phyloP scores from a whole-genome alignment of 1,284 basidiomycete species.

The Cryptococcus jaspeensis region DNA sequence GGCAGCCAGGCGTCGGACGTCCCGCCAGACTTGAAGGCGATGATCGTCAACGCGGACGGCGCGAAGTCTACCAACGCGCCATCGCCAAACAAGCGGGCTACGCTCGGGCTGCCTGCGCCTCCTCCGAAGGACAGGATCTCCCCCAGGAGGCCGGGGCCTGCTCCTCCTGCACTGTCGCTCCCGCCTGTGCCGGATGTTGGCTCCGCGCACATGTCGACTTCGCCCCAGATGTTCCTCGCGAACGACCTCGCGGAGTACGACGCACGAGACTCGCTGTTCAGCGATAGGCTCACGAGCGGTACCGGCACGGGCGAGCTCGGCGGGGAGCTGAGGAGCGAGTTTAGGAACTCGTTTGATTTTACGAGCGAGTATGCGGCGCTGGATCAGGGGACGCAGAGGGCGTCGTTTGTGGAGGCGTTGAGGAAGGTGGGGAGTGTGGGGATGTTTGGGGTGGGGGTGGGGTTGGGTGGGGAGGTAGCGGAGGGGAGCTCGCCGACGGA shows the following conservation, averaged over 20 bases:
- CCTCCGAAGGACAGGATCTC: conserved; percentile 18
- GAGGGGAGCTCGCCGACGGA: conserved; percentile 1
- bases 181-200: conserved; percentile 8
- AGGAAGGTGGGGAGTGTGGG: conserved; percentile 21
- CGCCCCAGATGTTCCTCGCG: neutral
- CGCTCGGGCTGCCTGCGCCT: conserved; percentile 22
- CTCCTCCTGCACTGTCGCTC: conserved; percentile 17
- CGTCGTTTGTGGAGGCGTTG: conserved; percentile 68
- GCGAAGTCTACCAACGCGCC: neutral
- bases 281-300: conserved; percentile 12
- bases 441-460: conserved; percentile 3
- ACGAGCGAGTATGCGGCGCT: conserved; percentile 72
- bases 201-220: neutral
- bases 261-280: conserved; percentile 12
- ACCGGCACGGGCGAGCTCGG: too few relatives aligned
- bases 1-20: conserved; percentile 18
- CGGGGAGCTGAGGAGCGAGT: conserved; percentile 4
- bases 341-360: conserved; percentile 77
- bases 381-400: conserved; percentile 64
- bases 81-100: conserved; percentile 4
- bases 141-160: conserved; percentile 19
- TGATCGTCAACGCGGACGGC: conserved; percentile 14
- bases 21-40: conserved; percentile 24
- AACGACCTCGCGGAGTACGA: neutral
- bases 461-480: neutral